Percentiles rank a stretch among this genome's conserved stretches.
These are phyloP conservation scores for Aspergillaceae sp. DNA, from an alignment of 2,329 filamentous ascomycete species.

Conservation along the genomic window DNA sequence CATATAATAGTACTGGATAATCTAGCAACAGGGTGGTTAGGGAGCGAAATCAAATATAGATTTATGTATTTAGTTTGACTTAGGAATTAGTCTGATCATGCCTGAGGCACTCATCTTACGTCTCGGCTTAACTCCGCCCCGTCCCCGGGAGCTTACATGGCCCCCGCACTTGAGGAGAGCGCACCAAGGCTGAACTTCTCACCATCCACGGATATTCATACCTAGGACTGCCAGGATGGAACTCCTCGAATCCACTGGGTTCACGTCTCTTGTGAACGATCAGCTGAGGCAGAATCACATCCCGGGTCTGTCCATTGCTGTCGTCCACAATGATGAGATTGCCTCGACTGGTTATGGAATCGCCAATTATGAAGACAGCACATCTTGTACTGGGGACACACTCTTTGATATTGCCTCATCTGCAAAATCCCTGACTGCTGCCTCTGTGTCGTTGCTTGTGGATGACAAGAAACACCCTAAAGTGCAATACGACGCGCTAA, in stretches of 20 bases:
- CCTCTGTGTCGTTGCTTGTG: constrained; percentile 34
- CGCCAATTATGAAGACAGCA: constrained; percentile 7
- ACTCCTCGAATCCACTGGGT: constrained; percentile 4
- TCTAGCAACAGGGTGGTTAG: too few relatives aligned
- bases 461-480: constrained; percentile 27
- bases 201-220: too few relatives aligned
- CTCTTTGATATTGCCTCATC: constrained; percentile 17
- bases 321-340: constrained; percentile 8
- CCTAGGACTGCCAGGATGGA: constrained; percentile 3
- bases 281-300: constrained; percentile 11
- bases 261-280: constrained; percentile 4
- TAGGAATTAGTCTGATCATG: too few relatives aligned
- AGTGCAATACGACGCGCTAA: constrained; percentile 41
- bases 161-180: too few relatives aligned
- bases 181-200: too few relatives aligned
- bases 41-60: too few relatives aligned
- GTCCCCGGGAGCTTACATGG: too few relatives aligned
- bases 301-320: constrained; percentile 13
- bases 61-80: too few relatives aligned
- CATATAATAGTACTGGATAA: too few relatives aligned
- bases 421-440: constrained; percentile 20
- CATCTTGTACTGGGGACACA: constrained; percentile 14
- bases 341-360: constrained; percentile 11
- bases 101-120: too few relatives aligned
- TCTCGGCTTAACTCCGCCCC: too few relatives aligned